Conservation (phyloP, 2,329 filamentous ascomycete species). For the Diaporthe sp. region DNA sequence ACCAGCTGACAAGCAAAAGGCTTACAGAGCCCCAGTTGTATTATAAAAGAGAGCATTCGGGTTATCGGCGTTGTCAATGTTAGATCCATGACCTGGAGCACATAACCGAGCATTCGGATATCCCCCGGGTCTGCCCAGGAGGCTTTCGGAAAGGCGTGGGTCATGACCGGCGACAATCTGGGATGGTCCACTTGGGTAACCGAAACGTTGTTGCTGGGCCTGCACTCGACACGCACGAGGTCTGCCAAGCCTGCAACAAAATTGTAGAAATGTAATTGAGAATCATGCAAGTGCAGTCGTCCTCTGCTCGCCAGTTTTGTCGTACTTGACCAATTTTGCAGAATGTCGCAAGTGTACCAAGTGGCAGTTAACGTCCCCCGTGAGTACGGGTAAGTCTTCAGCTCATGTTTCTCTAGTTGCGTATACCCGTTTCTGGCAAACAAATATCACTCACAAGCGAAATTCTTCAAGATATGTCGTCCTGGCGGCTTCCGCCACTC, state of each 20-base stretch:
- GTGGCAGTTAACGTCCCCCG: background rate
- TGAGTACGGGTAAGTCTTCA: background rate
- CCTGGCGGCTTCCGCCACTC: background rate
- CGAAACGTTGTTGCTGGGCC: background rate
- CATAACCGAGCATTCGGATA: background rate
- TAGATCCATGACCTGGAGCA: background rate
- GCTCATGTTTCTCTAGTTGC: background rate
- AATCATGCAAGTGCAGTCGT: background rate
- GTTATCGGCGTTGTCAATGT: background rate
- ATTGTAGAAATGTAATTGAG: too few species aligned
- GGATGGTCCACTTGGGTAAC: background rate
- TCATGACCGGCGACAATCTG: background rate
- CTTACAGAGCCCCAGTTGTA: background rate
- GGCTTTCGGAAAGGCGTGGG: background rate
- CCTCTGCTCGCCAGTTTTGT: background rate
- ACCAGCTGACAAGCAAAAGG: background rate
- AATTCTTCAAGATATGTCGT: background rate
- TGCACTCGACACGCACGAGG: too few species aligned
- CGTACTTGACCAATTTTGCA: background rate
- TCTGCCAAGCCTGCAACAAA: too few species aligned
- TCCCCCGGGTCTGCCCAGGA: background rate
- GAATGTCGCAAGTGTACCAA: background rate
- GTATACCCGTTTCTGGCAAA: rapidly evolving
- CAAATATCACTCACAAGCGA: too few species aligned
- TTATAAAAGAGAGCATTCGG: background rate